Percentiles rank a stretch among this genome's conserved stretches.
Evolutionary conservation across 495 filamentous ascomycete genomes (phyloP).

Genomic region (Darksidea phi): DNA sequence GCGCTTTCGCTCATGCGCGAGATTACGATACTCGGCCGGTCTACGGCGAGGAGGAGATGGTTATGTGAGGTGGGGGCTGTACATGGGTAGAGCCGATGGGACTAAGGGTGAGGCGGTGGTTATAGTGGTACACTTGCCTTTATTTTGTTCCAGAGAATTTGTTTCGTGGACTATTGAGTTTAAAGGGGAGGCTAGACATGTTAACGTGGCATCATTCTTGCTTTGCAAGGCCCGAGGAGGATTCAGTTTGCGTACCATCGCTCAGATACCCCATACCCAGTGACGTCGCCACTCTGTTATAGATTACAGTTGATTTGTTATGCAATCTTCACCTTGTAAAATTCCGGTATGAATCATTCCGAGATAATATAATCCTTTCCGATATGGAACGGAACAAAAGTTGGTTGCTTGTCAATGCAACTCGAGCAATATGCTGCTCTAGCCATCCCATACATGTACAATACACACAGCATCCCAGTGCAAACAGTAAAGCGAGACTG

Average conservation of each 20-base stretch:
- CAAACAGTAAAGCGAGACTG: neutral
- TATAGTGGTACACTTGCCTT: neutral
- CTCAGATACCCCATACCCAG: slow-evolving; percentile 13
- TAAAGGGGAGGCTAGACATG: neutral
- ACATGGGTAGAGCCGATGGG: neutral
- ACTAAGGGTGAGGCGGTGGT: neutral
- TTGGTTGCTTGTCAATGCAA: neutral
- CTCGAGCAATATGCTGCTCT: neutral
- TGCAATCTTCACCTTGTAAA: neutral
- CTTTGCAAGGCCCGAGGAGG: neutral
- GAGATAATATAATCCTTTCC: no score
- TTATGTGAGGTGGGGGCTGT: slow-evolving; percentile 25
- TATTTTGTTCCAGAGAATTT: neutral
- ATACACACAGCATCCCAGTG: neutral
- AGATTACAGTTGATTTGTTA: slow-evolving; percentile 11
- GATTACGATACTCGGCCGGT: slow-evolving; percentile 22
- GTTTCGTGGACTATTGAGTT: neutral
- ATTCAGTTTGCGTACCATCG: slow-evolving; percentile 12
- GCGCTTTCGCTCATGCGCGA: slow-evolving; percentile 35
- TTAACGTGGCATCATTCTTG: neutral
- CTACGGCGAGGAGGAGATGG: slow-evolving; percentile 34
- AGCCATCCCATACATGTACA: neutral
- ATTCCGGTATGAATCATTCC: no score
- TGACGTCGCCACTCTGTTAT: slow-evolving; percentile 11
- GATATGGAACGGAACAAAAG: neutral